Conservation (phyloP, 2,329 filamentous ascomycete species). For the Fusarium acutatum region DNA sequence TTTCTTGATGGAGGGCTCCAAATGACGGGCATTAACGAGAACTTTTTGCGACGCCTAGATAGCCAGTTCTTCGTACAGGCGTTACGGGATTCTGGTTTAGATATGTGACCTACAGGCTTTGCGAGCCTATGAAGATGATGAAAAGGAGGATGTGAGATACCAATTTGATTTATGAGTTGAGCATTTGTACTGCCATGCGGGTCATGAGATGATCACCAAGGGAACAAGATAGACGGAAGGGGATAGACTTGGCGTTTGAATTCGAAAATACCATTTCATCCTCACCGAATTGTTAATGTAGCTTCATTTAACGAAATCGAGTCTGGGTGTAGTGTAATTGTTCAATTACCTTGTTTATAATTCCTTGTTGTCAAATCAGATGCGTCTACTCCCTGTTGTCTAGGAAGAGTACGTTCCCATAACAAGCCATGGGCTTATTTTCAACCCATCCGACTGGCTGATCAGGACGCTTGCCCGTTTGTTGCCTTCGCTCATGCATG, state of each 20-base stretch:
- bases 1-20: not conserved
- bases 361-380: not conserved
- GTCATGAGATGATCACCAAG: not conserved
- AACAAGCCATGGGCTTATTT: not conserved
- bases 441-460: not conserved
- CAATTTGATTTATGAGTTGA: constrained; percentile 6
- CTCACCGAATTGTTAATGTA: not conserved
- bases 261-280: not conserved
- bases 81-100: not conserved
- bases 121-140: not conserved
- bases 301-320: not conserved
- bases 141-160: not conserved
- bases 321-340: not conserved
- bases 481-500: not conserved
- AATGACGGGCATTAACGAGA: not conserved
- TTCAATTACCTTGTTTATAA: too few relatives aligned
- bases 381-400: not conserved
- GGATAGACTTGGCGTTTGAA: not conserved
- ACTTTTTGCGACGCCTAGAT: not conserved
- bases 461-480: not conserved
- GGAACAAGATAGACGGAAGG: not conserved
- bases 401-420: too few relatives aligned
- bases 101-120: not conserved
- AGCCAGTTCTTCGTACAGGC: not conserved
- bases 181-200: not conserved